Conservation (phyloP, 257 asterid genomes). For the Ophiorrhiza pumila region DNA sequence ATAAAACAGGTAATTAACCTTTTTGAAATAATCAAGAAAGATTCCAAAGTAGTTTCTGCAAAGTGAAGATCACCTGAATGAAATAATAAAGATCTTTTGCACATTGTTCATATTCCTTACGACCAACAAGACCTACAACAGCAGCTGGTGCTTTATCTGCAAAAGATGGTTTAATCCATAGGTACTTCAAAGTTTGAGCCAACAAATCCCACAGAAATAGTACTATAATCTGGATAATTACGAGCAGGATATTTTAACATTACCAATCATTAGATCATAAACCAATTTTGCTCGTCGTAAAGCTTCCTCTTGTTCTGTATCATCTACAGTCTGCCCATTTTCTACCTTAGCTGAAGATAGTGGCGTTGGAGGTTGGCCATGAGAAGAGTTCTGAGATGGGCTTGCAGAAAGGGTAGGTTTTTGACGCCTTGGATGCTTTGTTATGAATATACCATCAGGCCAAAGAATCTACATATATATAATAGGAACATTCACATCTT, state of each 20-base stretch:
- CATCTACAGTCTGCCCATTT: slow-evolving; percentile 49
- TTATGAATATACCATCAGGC: slow-evolving; percentile 95
- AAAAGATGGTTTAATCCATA: slow-evolving; percentile 15
- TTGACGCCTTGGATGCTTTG: slow-evolving; percentile 85
- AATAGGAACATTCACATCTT: neutral
- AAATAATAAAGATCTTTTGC: slow-evolving; percentile 90
- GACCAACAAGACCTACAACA: slow-evolving; percentile 86
- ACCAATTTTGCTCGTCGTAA: slow-evolving; percentile 83
- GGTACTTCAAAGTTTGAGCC: slow-evolving; percentile 4
- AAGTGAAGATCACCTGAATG: slow-evolving; percentile 68
- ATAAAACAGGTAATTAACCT: neutral
- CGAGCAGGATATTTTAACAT: slow-evolving; percentile 14
- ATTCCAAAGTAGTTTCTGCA: neutral
- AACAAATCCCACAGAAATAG: slow-evolving; percentile 1
- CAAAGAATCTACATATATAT: slow-evolving; percentile 63
- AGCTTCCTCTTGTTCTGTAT: slow-evolving; percentile 68
- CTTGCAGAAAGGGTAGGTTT: slow-evolving; percentile 47
- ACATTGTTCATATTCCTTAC: slow-evolving; percentile 78
- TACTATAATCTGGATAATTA: slow-evolving; percentile 5
- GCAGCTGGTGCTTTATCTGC: slow-evolving; percentile 96
- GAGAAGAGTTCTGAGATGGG: slow-evolving; percentile 37
- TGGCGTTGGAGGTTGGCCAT: slow-evolving; percentile 39
- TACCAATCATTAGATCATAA: slow-evolving; percentile 65
- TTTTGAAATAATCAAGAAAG: neutral
- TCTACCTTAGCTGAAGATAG: slow-evolving; percentile 49